A percentile compares a stretch with the other conserved stretches of the same genome.
phyloP scores from a whole-genome alignment of 108 stramenopile species.

The Cyclotella sp. region DNA sequence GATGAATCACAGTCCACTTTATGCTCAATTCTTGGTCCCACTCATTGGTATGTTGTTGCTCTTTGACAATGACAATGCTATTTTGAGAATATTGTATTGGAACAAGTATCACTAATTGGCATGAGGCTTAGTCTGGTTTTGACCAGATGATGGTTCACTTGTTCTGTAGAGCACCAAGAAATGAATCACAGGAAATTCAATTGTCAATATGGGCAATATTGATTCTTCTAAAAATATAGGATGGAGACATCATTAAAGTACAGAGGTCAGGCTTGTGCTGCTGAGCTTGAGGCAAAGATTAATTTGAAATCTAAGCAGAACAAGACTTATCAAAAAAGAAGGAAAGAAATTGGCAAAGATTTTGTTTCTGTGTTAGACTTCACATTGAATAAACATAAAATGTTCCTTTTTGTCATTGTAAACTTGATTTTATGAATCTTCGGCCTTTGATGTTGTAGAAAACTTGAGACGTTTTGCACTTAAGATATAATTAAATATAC shows the following conservation, averaged over 20 bases:
- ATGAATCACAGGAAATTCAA: slow-evolving; percentile 95
- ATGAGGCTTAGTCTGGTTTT: slow-evolving; percentile 60
- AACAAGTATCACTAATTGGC: slow-evolving; percentile 58
- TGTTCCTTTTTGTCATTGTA: no score
- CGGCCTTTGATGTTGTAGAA: no score
- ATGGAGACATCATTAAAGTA: slow-evolving; percentile 81
- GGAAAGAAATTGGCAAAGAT: no score
- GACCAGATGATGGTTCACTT: slow-evolving; percentile 59
- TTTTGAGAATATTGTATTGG: slow-evolving; percentile 10
- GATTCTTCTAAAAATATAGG: slow-evolving; percentile 85
- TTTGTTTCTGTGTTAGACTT: no score
- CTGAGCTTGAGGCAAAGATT: slow-evolving; percentile 38
- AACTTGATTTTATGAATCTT: no score
- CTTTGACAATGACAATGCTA: slow-evolving; percentile 21
- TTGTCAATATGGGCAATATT: slow-evolving; percentile 92
- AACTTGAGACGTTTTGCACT: no score
- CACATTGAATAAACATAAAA: no score
- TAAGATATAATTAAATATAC: no score
- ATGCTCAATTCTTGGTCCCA: slow-evolving; percentile 60
- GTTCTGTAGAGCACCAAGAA: slow-evolving; percentile 86
- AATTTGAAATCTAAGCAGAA: slow-evolving; percentile 1
- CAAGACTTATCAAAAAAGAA: neutral
- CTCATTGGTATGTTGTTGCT: slow-evolving; percentile 31
- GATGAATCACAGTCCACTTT: slow-evolving; percentile 77
- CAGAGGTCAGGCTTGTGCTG: slow-evolving; percentile 63